phyloP scores from a whole-genome alignment of 352 stramenopile genomes.

The Ochromonadaceae sp. region DNA sequence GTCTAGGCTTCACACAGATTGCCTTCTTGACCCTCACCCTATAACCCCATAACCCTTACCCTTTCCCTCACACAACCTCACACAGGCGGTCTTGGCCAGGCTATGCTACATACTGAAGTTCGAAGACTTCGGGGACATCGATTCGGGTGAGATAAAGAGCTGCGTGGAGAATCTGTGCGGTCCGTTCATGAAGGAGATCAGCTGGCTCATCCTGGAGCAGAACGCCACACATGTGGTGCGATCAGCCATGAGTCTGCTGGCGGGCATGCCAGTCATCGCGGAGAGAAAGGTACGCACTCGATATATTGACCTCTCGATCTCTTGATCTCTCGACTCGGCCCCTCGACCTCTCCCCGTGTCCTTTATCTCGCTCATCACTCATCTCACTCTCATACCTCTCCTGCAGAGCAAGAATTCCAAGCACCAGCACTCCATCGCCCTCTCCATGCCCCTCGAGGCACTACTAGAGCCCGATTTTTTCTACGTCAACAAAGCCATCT shows the following conservation, averaged over 20 bases:
- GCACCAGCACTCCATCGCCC: slow-evolving; percentile 9
- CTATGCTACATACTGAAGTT: neutral
- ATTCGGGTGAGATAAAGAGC: neutral
- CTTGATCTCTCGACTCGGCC: too few relatives aligned
- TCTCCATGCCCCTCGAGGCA: neutral
- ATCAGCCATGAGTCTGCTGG: neutral
- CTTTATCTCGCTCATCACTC: too few relatives aligned
- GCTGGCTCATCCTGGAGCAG: neutral
- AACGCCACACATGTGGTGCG: slow-evolving; percentile 8
- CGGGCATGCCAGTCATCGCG: neutral
- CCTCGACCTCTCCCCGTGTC: too few relatives aligned
- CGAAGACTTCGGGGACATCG: neutral
- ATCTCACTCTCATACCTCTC: too few relatives aligned
- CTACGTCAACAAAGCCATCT: neutral
- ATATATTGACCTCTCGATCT: too few relatives aligned
- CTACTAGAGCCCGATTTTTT: neutral
- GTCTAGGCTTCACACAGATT: too few relatives aligned
- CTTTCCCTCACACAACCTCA: neutral
- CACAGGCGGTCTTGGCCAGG: neutral
- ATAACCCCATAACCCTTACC: neutral
- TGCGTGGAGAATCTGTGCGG: neutral
- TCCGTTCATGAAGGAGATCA: neutral
- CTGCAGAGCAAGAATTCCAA: slow-evolving; percentile 8
- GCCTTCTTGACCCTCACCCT: too few relatives aligned
- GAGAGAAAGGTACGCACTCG: slow-evolving; percentile 1